These are phyloP conservation scores for Astrothelium macrocarpum DNA, from an alignment of 495 filamentous ascomycete genomes.

Conservation along the genomic window DNA sequence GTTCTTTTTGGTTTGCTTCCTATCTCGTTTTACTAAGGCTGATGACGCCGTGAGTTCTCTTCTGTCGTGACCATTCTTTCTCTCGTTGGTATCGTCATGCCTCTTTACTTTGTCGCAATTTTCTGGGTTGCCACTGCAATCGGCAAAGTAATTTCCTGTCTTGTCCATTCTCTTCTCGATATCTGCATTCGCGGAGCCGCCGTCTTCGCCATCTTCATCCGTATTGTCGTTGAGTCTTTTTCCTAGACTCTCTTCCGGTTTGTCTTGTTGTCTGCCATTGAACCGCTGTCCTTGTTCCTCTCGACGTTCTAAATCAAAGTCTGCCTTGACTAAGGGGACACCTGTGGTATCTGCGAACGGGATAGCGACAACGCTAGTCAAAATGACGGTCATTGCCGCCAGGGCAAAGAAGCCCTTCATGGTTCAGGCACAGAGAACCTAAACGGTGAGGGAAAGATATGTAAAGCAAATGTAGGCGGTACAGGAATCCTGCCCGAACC, in stretches of 20 bases:
- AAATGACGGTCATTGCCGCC: not conserved
- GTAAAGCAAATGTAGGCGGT: not conserved
- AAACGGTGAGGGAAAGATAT: not conserved
- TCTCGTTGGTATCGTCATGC: not conserved
- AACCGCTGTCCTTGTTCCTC: not conserved
- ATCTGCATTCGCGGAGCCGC: not conserved
- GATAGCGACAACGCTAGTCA: not conserved
- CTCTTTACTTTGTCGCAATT: not conserved
- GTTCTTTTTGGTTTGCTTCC: not conserved
- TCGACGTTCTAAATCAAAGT: not conserved
- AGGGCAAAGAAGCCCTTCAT: constrained; percentile 2
- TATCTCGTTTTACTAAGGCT: not conserved
- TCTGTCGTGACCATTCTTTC: not conserved
- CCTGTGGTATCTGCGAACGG: not conserved
- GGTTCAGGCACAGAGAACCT: not conserved
- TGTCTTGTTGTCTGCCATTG: not conserved
- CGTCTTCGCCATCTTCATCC: not conserved
- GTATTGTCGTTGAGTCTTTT: not conserved
- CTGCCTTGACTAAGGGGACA: not conserved
- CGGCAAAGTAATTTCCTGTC: not conserved
- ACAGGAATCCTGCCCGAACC: not conserved
- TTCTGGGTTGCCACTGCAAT: not conserved
- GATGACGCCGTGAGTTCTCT: not conserved
- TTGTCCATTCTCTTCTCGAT: not conserved
- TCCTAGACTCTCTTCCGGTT: too few relatives aligned